Evolutionary conservation across 1,284 basidiomycete genomes (phyloP).

Genomic region (Malassezia sp.): DNA sequence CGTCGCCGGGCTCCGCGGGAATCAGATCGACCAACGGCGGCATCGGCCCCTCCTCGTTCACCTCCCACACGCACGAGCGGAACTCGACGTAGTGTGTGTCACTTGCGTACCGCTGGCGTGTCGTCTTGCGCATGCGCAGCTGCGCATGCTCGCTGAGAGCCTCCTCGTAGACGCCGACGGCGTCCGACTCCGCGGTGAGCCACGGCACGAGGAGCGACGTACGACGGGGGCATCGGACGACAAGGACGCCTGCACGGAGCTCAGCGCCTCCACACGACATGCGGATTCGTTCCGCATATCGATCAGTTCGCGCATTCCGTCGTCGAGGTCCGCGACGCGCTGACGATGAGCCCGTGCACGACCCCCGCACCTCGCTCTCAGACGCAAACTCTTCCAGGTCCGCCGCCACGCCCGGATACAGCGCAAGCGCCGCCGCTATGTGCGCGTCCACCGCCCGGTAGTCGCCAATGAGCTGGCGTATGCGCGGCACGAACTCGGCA

Average conservation of each 20-base stretch:
- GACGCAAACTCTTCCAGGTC: slow-evolving; percentile 11
- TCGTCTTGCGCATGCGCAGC: slow-evolving; percentile 21
- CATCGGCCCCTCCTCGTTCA: slow-evolving; percentile 27
- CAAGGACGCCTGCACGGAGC: slow-evolving; percentile 13
- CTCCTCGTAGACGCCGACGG: slow-evolving; percentile 16
- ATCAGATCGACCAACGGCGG: slow-evolving; percentile 30
- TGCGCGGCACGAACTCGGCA: slow-evolving; percentile 9
- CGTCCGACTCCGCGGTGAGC: neutral
- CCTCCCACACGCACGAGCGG: slow-evolving; percentile 26
- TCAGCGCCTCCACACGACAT: slow-evolving; percentile 17
- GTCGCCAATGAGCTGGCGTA: slow-evolving; percentile 6
- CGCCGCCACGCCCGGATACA: slow-evolving; percentile 6
- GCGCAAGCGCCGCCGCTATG: neutral
- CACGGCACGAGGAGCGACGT: neutral
- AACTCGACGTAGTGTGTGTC: slow-evolving; percentile 27
- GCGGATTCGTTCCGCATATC: slow-evolving; percentile 25
- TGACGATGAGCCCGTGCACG: neutral
- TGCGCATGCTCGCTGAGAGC: slow-evolving; percentile 11
- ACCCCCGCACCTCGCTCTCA: neutral
- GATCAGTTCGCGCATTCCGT: slow-evolving; percentile 23
- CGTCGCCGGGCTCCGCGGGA: slow-evolving; percentile 16
- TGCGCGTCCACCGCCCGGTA: neutral
- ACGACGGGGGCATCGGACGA: too few relatives aligned
- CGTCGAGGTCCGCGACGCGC: slow-evolving; percentile 19
- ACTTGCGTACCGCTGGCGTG: slow-evolving; percentile 26